Evolutionary conservation across 179 eudicot species (phyloP).

Genomic region (Pouteria campechiana): DNA sequence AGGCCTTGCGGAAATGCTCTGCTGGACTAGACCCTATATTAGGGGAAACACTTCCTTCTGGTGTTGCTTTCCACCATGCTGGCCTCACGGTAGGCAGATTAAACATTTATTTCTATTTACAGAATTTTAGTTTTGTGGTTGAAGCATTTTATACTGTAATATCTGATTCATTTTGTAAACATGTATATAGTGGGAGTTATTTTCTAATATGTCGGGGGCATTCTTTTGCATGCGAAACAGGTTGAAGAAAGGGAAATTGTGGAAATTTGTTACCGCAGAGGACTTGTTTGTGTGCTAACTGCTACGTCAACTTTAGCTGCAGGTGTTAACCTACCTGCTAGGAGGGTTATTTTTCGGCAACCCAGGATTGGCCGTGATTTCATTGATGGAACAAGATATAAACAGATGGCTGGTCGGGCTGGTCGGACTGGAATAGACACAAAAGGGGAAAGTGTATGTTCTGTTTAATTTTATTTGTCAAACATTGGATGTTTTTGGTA

Average conservation of each 20-base stretch:
- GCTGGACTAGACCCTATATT: constrained; percentile 89
- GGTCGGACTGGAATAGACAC: constrained; percentile 99
- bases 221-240: too few species aligned
- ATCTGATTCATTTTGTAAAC: too few species aligned
- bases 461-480: too few species aligned
- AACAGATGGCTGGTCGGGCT: constrained; percentile 98
- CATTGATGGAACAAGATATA: constrained; percentile 89
- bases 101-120: too few species aligned
- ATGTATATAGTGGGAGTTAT: too few species aligned
- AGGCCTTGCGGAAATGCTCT: constrained; percentile 76
- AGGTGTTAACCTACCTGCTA: constrained; percentile 95
- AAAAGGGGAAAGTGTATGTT: constrained; percentile 97
- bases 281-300: constrained; percentile 89
- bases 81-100: constrained; percentile 91
- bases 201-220: too few species aligned
- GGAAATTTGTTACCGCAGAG: constrained; percentile 92
- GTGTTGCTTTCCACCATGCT: constrained; percentile 99
- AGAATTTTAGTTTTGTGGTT: too few species aligned
- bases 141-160: too few species aligned
- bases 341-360: constrained; percentile 96
- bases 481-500: too few species aligned
- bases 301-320: constrained; percentile 99
- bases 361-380: constrained; percentile 96
- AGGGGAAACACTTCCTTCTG: constrained; percentile 83
- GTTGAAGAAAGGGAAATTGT: constrained; percentile 94